Base-by-base conservation (phyloP, 2,329 filamentous ascomycete species). In the Hypomyces rosellus region DNA sequence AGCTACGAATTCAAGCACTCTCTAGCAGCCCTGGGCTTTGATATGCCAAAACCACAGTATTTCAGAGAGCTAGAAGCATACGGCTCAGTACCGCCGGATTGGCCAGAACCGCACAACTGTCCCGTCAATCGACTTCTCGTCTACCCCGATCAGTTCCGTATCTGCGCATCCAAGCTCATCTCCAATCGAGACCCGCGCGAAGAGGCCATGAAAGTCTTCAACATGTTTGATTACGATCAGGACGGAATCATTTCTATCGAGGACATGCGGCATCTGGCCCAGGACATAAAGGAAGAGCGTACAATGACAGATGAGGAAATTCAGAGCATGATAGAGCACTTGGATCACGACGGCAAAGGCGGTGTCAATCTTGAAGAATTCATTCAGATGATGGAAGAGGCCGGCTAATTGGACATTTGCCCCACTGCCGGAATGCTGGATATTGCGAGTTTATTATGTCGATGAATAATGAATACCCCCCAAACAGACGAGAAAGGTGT, bases 1-100 rank as follows among this genome's bases (percentile, higher is more conserved):
- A 97, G 96, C 75, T 93, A 97, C 73, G 93, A 99, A 72, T 88
- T 97, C 67, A 92, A 93, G 70, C 93, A 97, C 72, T 90, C 92
- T 54, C 85, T 97, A 62, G 93, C 95, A 67, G 93, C 93, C 3
- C 83, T 99, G 1, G 93, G 93, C 57, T 97, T 97, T 74, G 89
- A 95, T 62, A 77, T 96, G 45, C 80, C 89, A 52, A 96, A 96
- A 68, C 76, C 83, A 55, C 89, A 95, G 60, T 89, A 96, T 54
- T 85, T 92, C 61, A 74, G 79, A 42, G 82, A 95, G 55, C 80
- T 99, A 54, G 86, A 89, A 52, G 78, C 82, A n/a, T 84, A 93
- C 68, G 93, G 91, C 55, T 78, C 86, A 3, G 79, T 86, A 22
- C 82, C 81, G n/a, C 72, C 77, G 57, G 77, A 76, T 66, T 85